Percentiles rank a stretch among this genome's conserved stretches.
Conservation (phyloP, 495 filamentous ascomycete species). For the Recurvomyces mirabilis region DNA sequence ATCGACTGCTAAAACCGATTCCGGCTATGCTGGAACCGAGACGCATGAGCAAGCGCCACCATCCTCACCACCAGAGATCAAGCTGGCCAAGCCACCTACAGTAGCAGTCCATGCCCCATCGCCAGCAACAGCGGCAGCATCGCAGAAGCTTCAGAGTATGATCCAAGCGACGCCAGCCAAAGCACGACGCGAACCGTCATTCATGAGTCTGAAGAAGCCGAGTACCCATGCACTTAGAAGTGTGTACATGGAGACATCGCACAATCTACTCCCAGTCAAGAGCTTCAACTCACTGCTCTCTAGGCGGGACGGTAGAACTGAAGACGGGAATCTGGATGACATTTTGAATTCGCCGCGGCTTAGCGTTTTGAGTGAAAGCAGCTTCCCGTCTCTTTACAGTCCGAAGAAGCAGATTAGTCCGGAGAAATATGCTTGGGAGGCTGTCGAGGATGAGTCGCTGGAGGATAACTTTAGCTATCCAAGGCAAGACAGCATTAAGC, state of each 20-base stretch:
- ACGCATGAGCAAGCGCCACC: conserved; percentile 15
- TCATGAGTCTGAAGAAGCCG: conserved; percentile 18
- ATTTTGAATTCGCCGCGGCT: conserved; percentile 18
- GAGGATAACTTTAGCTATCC: background rate
- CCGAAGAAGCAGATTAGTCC: conserved; percentile 11
- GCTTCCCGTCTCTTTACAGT: conserved; percentile 21
- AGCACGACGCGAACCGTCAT: conserved; percentile 12
- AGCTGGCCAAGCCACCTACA: conserved; percentile 1
- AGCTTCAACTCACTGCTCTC: conserved; percentile 24
- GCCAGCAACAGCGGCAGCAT: conserved; percentile 9
- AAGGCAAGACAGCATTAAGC: conserved; percentile 17
- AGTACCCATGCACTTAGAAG: conserved; percentile 19
- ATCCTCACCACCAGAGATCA: conserved; percentile 16
- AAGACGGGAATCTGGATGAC: conserved; percentile 8
- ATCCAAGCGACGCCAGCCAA: conserved; percentile 8
- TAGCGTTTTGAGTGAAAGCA: conserved; percentile 23
- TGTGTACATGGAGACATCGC: conserved; percentile 18
- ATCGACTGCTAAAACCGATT: conserved; percentile 19
- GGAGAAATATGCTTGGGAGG: conserved; percentile 15
- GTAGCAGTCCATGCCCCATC: background rate
- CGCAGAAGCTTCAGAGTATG: conserved; percentile 4
- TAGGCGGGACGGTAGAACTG: conserved; percentile 11
- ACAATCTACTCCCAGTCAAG: conserved; percentile 15
- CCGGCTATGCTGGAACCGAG: conserved; percentile 21
- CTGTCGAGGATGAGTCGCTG: conserved; percentile 3